Conservation (phyloP, 2,329 filamentous ascomycete genomes). For the Ceratocystis harringtonii region DNA sequence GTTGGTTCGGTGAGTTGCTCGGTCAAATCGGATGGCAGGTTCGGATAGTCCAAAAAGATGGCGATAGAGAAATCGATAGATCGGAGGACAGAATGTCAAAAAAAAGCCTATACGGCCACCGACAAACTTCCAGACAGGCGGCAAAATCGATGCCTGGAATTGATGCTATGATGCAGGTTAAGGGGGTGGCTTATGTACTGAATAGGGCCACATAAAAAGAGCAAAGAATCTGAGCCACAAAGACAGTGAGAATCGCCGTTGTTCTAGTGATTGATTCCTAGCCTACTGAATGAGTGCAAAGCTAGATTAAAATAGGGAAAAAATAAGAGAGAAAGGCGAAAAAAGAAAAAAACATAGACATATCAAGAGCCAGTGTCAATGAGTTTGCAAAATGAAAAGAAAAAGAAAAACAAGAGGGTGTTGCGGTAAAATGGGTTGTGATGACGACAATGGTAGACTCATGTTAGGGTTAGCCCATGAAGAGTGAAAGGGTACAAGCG, state of each 20-base stretch:
- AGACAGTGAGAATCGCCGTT: not conserved
- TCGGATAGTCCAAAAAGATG: too few species aligned
- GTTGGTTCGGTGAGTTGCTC: not conserved
- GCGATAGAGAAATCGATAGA: not conserved
- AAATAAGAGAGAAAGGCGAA: not conserved
- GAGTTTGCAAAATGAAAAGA: not conserved
- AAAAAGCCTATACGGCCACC: not conserved
- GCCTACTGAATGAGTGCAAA: not conserved
- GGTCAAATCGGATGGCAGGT: too few species aligned
- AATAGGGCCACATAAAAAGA: not conserved
- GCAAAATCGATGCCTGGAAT: not conserved
- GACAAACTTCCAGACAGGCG: not conserved
- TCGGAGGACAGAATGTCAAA: not conserved
- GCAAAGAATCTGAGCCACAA: not conserved
- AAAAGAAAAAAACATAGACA: not conserved
- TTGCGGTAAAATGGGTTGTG: not conserved
- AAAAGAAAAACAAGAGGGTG: not conserved
- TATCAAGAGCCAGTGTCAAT: not conserved
- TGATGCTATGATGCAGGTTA: not conserved
- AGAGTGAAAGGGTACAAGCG: too few species aligned
- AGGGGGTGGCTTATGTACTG: constrained; percentile 5
- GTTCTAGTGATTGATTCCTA: not conserved
- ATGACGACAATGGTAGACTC: not conserved
- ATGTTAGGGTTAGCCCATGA: not conserved
- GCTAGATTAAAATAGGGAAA: not conserved